phyloP scores from a whole-genome alignment of 2,329 filamentous ascomycete species.

The Pseudogymnoascus sp. region DNA sequence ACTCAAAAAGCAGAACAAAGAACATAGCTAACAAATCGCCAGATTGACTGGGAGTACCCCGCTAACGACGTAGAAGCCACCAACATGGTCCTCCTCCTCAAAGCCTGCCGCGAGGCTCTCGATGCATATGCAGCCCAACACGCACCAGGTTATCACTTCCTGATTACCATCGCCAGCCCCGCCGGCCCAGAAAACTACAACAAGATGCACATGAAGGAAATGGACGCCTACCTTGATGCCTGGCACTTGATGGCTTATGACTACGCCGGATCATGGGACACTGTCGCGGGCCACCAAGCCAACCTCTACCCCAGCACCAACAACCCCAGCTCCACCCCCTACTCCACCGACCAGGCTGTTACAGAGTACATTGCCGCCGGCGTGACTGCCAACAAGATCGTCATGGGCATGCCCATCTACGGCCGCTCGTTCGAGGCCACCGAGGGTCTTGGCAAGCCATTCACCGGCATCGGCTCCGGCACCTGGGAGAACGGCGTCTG shows the following conservation, averaged over 20 bases:
- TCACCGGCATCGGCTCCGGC: constrained; percentile 56
- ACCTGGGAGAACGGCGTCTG: constrained; percentile 69
- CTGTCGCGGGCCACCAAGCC: constrained; percentile 57
- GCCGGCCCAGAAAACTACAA: constrained; percentile 43
- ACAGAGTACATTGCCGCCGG: constrained; percentile 56
- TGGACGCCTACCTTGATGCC: constrained; percentile 44
- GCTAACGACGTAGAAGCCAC: constrained; percentile 21
- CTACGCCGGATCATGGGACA: constrained; percentile 60
- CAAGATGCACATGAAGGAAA: constrained; percentile 38
- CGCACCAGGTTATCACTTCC: constrained; percentile 43
- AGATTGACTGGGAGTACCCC: constrained; percentile 24
- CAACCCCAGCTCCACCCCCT: constrained; percentile 57
- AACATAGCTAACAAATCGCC: neutral
- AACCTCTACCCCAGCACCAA: constrained; percentile 55
- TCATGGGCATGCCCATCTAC: constrained; percentile 75
- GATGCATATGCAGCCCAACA: constrained; percentile 41
- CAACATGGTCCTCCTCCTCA: constrained; percentile 28
- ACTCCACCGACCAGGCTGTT: constrained; percentile 59
- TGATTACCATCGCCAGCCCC: constrained; percentile 46
- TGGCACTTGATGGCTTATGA: constrained; percentile 68
- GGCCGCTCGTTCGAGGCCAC: constrained; percentile 64
- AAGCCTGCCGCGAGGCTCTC: constrained; percentile 33
- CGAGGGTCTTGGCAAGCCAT: constrained; percentile 57
- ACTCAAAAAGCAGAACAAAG: constrained; percentile 1
- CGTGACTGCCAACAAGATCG: constrained; percentile 58